Evolutionary conservation across 2,329 filamentous ascomycete species (phyloP).

Genomic region (Bipolaris cookei): DNA sequence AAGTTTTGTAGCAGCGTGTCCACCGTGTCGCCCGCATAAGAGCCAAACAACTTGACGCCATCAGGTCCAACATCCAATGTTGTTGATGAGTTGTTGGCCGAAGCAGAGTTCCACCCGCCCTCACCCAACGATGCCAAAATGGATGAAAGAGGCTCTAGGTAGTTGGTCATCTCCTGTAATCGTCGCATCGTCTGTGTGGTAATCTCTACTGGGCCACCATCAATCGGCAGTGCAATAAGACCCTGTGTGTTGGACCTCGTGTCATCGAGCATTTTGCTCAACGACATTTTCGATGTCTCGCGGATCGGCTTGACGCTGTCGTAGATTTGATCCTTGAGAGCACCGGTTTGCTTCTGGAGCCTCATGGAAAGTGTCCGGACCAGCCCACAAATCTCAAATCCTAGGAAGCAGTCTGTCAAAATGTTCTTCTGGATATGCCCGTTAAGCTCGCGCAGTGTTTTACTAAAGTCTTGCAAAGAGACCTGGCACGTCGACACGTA

Average conservation of each 20-base stretch:
- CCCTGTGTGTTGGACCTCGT: slow-evolving; percentile 71
- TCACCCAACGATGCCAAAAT: slow-evolving; percentile 93
- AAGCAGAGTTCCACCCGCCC: slow-evolving; percentile 74
- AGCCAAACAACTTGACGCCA: slow-evolving; percentile 82
- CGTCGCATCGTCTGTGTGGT: slow-evolving; percentile 86
- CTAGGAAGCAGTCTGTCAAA: slow-evolving; percentile 89
- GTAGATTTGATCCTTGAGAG: slow-evolving; percentile 81
- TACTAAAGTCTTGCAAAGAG: slow-evolving; percentile 79
- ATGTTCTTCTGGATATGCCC: slow-evolving; percentile 85
- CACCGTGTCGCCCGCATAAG: slow-evolving; percentile 89
- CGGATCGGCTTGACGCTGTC: slow-evolving; percentile 87
- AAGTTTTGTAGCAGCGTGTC: slow-evolving; percentile 78
- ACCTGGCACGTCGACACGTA: slow-evolving; percentile 80
- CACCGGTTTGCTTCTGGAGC: slow-evolving; percentile 81
- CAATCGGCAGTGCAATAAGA: slow-evolving; percentile 72
- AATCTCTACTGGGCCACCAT: slow-evolving; percentile 78
- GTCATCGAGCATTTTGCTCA: slow-evolving; percentile 84
- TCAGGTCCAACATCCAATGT: slow-evolving; percentile 87
- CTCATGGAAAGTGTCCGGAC: slow-evolving; percentile 79
- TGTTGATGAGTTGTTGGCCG: slow-evolving; percentile 64
- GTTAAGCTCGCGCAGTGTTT: slow-evolving; percentile 88
- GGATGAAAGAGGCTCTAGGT: slow-evolving; percentile 82
- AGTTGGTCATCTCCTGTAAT: slow-evolving; percentile 84
- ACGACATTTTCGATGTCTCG: slow-evolving; percentile 87
- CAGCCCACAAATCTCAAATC: slow-evolving; percentile 93